Base-by-base conservation (phyloP, 352 stramenopile genomes). In the Aphanomyces euteiches region DNA sequence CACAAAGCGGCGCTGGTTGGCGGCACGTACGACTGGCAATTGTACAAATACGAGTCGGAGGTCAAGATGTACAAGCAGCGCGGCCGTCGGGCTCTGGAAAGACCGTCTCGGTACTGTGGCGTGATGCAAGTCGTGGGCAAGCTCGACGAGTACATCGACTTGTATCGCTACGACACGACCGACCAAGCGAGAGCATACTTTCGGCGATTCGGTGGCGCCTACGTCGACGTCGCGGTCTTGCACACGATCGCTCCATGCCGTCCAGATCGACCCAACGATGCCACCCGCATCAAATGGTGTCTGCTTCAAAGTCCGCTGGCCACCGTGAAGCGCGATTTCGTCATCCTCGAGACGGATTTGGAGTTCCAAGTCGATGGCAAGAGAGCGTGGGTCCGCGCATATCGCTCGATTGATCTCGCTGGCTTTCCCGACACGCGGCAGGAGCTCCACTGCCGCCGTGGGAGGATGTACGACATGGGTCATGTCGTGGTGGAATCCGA, bases 101-200 rank as follows among this genome's bases (percentile, higher is more conserved):
- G 10, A 50, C 10, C 43, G 10, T n/a, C 17, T 50, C 28, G 28
- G 28, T n/a, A 50, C 17, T 50, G 43, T 50, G 50, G 8, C 8
- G 50, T 19, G 7, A 58, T 58, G 50, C n/a, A 58, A 19, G n/a
- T 19, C 7, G n/a, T 58, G n/a, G 50, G 50, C 8, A 0, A 10
- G 8, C n/a, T 58, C n/a, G 50, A 58, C 50, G 50, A 58, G 37
- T n/a, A 38, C 50, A 58, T 58, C n/a, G n/a, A 34, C 8, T 19
- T 58, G 8, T 58, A 58, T 19, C 50, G 50, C 8, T 21, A 8
- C 13, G 50, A 58, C 8, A 58, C 50, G 50, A 58, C 50, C 37
- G 50, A n/a, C 8, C 8, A 58, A 10, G n/a, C 50, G n/a, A 58
- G 37, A 34, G 50, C 2, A 3, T 58, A 58, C 50, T n/a, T 58